A percentile compares a stretch with the other conserved stretches of the same genome.
Conservation (phyloP, 306 rosid genomes). For the Gastrolobium villosum region DNA sequence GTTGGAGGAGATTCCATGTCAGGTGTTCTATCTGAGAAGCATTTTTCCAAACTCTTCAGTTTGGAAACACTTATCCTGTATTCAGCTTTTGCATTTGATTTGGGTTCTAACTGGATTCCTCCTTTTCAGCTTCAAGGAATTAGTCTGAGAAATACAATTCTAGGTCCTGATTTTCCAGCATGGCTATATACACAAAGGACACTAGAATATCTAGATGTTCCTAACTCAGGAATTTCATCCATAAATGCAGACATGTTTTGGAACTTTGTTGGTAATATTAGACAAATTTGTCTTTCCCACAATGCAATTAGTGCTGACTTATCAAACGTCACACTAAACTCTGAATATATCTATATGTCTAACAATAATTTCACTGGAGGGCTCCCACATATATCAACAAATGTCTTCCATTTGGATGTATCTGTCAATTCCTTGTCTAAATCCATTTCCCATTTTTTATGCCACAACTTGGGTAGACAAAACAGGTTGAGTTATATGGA, state of each 20-base stretch:
- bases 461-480: too few species aligned
- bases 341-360: too few species aligned
- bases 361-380: not conserved
- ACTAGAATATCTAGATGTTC: not conserved
- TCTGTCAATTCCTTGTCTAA: not conserved
- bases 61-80: not conserved
- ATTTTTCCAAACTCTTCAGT: not conserved
- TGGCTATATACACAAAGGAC: conserved; percentile 10
- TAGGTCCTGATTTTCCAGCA: conserved; percentile 5
- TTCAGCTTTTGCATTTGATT: not conserved
- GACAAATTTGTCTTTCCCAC: not conserved
- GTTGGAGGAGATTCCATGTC: not conserved
- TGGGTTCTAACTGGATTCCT: not conserved
- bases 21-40: not conserved
- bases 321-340: not conserved
- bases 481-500: too few species aligned
- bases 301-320: not conserved
- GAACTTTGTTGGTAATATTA: not conserved
- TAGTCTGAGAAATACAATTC: not conserved
- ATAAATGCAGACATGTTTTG: not conserved
- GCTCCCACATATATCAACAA: not conserved
- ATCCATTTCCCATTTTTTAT: too few species aligned
- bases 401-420: not conserved
- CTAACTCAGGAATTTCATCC: not conserved
- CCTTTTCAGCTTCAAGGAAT: not conserved